Evolutionary conservation across 148 eudicot genomes (phyloP), one percentile per base, ranked within the genome.

Genomic region (Amaranthus palmeri): DNA sequence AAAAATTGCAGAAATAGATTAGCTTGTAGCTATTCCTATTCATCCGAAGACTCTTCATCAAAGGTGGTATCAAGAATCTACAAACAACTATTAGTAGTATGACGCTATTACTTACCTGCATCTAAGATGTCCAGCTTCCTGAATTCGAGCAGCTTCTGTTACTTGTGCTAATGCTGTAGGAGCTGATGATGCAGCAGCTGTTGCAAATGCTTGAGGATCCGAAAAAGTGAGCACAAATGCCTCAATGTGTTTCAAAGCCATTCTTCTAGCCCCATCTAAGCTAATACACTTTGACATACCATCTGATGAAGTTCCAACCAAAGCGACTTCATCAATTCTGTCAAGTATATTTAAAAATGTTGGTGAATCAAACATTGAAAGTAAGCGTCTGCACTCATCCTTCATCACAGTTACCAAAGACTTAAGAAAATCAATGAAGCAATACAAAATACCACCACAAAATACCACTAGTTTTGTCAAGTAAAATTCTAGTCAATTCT

Each of bases 121-220:
- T 86, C 98, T 86, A 61, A 93, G 85, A 84, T 93, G 96, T 66
- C 97, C 97, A 18, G 93, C 98, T 83, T 93, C 98, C 44, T 79
- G 91, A 77, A 93, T 93, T 66, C 90, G 84, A 81, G 91, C 90
- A 60, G 87, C 81, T 80, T 89, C 96, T 11, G 88, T 91, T 50
- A 88, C 91, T 83, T 91, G 97, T 49, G 86, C 71, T 74, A 93
- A 80, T 56, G 96, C 83, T 65, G 96, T 85, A 67, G 98, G 86
- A 60, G 87, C 85, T 63, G 86, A 87, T 66, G 98, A 93, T 45
- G 83, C 74, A 59, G 96, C 85, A 13, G 93, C 96, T 72, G 91
- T 78, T 81, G 85, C 77, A 82, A 91, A 85, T 61, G 91, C 88
- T 74, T 88, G 91, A 5, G 80, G 88, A 76, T 86, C 86, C 44